phyloP scores from a whole-genome alignment of 1,284 basidiomycete species.

The Laetiporus sulphureus region DNA sequence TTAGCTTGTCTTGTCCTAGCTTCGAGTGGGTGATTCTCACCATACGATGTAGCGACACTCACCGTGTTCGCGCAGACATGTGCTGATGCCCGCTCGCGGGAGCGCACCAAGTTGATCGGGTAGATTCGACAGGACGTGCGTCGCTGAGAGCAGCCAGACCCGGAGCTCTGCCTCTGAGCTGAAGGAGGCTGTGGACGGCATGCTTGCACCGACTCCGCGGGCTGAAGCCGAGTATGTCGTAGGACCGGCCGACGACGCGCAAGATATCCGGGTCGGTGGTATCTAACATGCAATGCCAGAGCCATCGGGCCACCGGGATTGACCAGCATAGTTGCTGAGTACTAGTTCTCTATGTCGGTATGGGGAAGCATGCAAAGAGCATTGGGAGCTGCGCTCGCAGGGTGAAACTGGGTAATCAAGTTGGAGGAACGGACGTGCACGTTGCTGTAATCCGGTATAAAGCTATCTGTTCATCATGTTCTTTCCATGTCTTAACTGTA shows the following conservation, averaged over 20 bases:
- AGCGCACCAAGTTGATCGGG: constrained; percentile 4
- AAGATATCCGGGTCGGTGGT: constrained; percentile 24
- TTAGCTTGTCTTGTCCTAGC: constrained; percentile 37
- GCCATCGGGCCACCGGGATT: constrained; percentile 49
- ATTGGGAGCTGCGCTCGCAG: constrained; percentile 17
- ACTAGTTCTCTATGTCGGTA: constrained; percentile 24
- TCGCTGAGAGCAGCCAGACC: constrained; percentile 9
- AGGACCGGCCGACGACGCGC: constrained; percentile 33
- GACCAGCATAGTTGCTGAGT: constrained; percentile 39
- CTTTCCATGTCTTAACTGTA: too few relatives aligned
- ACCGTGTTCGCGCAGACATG: constrained; percentile 25
- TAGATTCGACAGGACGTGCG: constrained; percentile 3
- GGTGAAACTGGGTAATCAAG: constrained; percentile 31
- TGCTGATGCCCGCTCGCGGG: constrained; percentile 8
- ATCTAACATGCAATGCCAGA: constrained; percentile 32
- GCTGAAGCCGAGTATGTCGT: constrained; percentile 45
- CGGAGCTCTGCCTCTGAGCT: constrained; percentile 11
- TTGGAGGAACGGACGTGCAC: constrained; percentile 23
- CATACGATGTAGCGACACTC: constrained; percentile 44
- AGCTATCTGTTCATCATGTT: too few relatives aligned
- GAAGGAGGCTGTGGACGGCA: constrained; percentile 14
- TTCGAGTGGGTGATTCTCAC: constrained; percentile 38
- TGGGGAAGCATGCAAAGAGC: constrained; percentile 28
- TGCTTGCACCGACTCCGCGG: constrained; percentile 19
- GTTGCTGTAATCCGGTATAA: too few relatives aligned